phyloP scores from a whole-genome alignment of 495 filamentous ascomycete genomes.

The Hypoxylon cercidicola region DNA sequence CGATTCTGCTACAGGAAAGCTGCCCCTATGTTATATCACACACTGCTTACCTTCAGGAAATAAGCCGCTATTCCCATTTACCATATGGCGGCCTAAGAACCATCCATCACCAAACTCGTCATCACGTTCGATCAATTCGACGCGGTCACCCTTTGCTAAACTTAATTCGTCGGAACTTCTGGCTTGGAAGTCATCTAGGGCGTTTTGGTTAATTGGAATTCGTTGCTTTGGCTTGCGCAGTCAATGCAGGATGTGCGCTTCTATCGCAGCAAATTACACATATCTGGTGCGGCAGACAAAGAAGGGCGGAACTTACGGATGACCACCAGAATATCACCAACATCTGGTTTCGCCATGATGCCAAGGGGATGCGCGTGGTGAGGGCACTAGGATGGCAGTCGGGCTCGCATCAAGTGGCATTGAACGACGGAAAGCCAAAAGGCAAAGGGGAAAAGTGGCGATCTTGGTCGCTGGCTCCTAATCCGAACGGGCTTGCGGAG shows the following conservation, averaged over 20 bases:
- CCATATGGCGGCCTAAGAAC: slow-evolving; percentile 87
- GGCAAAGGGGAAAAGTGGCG: slow-evolving; percentile 28
- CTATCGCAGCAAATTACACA: neutral
- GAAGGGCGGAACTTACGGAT: slow-evolving; percentile 70
- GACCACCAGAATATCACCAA: slow-evolving; percentile 77
- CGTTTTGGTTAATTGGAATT: slow-evolving; percentile 19
- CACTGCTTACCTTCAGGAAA: slow-evolving; percentile 83
- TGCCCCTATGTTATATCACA: neutral
- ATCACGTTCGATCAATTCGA: slow-evolving; percentile 92
- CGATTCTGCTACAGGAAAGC: slow-evolving; percentile 2
- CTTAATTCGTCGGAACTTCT: slow-evolving; percentile 93
- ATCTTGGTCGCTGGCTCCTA: slow-evolving; percentile 26
- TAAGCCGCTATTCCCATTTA: slow-evolving; percentile 79
- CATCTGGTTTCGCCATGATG: slow-evolving; percentile 60
- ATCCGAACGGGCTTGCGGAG: slow-evolving; percentile 36
- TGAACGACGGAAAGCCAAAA: slow-evolving; percentile 18
- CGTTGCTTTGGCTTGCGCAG: slow-evolving; percentile 18
- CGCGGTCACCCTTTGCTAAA: slow-evolving; percentile 84
- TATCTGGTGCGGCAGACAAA: slow-evolving; percentile 10
- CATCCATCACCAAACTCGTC: slow-evolving; percentile 98
- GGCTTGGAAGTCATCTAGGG: slow-evolving; percentile 84
- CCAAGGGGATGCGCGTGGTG: slow-evolving; percentile 15
- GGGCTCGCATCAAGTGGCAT: slow-evolving; percentile 19
- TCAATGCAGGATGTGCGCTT: slow-evolving; percentile 8
- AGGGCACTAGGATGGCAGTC: slow-evolving; percentile 9